Evolutionary conservation across 306 rosid species (phyloP), one percentile per base, ranked within the genome.

Genomic region (Trifolium fragiferum): DNA sequence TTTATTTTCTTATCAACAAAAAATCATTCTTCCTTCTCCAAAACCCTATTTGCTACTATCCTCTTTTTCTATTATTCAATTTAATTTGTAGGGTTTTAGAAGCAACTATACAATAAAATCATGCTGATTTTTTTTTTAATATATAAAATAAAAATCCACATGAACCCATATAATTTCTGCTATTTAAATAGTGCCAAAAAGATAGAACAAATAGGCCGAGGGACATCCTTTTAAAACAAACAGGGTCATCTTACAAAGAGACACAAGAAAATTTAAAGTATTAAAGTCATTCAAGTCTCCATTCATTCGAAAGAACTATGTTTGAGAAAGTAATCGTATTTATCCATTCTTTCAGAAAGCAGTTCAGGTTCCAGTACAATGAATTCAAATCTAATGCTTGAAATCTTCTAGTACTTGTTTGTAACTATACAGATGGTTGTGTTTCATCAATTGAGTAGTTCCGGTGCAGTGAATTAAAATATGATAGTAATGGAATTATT

Each of bases 171-270:
- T n/a, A n/a, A n/a, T n/a, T n/a, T n/a, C n/a, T n/a, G n/a, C n/a
- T n/a, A n/a, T n/a, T n/a, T n/a, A n/a, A 84, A 81, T 75, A 84
- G 67, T 78, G 46, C 83, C 57, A 81, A 81, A 68, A 78, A 70
- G 79, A 70, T 84, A 19, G 79, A 84, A 55, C 83, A 84, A 74
- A 30, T 27, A 0, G 78, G 87, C 25, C 81, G 71, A 81, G 64
- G 46, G 53, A 70, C 43, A 66, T 76, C 40, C 61, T 72, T 72
- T 19, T 35, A 80, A 47, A 79, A 54, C 54, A 72, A 51, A 47
- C 66, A 68, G 51, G 71, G 62, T 20, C 16, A 0, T 18, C 30
- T 47, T 61, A 59, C 72, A 53, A 68, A 54, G 68, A 80, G 38
- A 77, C 53, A 59, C 49, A 61, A 72, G 51, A 16, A 73, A 67